Conservation (phyloP, 2,329 filamentous ascomycete species). For the Graphilbum sp. region DNA sequence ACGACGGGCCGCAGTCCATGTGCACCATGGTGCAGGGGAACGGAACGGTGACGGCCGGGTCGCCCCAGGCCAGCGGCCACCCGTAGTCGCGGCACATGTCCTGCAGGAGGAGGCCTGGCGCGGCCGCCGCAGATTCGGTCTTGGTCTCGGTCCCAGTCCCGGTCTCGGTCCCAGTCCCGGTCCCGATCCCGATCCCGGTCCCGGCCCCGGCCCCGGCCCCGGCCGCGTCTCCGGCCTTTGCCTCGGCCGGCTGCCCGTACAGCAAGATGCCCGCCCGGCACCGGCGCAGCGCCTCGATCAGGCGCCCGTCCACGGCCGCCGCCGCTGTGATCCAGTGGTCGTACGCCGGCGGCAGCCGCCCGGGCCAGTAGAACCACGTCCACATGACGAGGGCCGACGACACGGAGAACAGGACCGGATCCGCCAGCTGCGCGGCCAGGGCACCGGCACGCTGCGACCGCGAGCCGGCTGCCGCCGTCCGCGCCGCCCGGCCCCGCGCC, state of each 20-base stretch:
- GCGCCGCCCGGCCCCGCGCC: slow-evolving; percentile 30
- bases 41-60: slow-evolving; percentile 51
- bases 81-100: slow-evolving; percentile 57
- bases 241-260: slow-evolving; percentile 47
- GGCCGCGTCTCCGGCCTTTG: background rate
- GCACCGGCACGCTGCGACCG: slow-evolving; percentile 15
- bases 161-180: no score
- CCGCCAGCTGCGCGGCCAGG: slow-evolving; percentile 34
- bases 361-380: slow-evolving; percentile 68
- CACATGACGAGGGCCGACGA: slow-evolving; percentile 72
- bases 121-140: background rate
- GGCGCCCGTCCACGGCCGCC: slow-evolving; percentile 56
- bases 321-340: slow-evolving; percentile 68
- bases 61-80: slow-evolving; percentile 54
- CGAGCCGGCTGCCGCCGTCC: slow-evolving; percentile 29
- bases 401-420: slow-evolving; percentile 53
- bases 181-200: no score
- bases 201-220: no score
- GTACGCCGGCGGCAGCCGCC: slow-evolving; percentile 55
- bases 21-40: slow-evolving; percentile 76
- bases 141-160: no score
- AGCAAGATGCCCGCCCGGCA: slow-evolving; percentile 45
- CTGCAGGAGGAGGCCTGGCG: slow-evolving; percentile 46
- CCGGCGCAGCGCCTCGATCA: slow-evolving; percentile 57
- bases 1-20: slow-evolving; percentile 57